These are phyloP conservation scores for Xylariaceae sp. DNA, from an alignment of 2,329 filamentous ascomycete genomes.

Conservation along the genomic window DNA sequence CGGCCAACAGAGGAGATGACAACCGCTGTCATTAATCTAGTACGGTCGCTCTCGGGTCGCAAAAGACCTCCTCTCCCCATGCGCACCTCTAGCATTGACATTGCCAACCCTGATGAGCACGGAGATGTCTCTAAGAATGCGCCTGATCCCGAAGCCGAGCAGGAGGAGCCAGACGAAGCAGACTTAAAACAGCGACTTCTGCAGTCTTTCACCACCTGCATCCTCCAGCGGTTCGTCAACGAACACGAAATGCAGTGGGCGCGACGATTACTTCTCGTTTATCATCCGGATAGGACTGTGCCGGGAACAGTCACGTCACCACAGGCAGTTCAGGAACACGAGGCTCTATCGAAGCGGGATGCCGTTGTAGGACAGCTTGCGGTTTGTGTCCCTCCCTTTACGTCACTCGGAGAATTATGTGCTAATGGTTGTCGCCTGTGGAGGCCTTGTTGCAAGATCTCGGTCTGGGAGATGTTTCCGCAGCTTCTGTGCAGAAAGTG, in stretches of 20 bases:
- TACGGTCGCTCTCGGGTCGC: slow-evolving; percentile 62
- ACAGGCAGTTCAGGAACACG: slow-evolving; percentile 59
- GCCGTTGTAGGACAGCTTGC: slow-evolving; percentile 67
- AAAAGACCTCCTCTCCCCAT: slow-evolving; percentile 59
- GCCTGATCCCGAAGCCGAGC: slow-evolving; percentile 57
- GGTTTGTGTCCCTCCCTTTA: slow-evolving; percentile 34
- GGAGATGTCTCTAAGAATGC: slow-evolving; percentile 51
- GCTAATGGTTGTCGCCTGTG: not conserved
- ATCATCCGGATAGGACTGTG: slow-evolving; percentile 59
- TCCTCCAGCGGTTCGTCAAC: slow-evolving; percentile 69
- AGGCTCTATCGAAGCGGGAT: slow-evolving; percentile 56
- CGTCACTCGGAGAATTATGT: not conserved
- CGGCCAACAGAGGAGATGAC: slow-evolving; percentile 61
- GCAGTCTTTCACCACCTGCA: slow-evolving; percentile 71
- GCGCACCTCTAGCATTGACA: slow-evolving; percentile 52
- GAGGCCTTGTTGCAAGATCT: slow-evolving; percentile 60
- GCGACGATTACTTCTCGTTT: slow-evolving; percentile 61
- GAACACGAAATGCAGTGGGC: slow-evolving; percentile 57
- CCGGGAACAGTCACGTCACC: slow-evolving; percentile 56
- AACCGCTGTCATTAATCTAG: slow-evolving; percentile 62
- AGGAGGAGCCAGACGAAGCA: slow-evolving; percentile 51
- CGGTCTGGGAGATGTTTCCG: slow-evolving; percentile 45
- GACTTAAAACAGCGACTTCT: slow-evolving; percentile 60
- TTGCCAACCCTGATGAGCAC: slow-evolving; percentile 51
- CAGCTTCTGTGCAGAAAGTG: slow-evolving; percentile 43